Conservation (phyloP, 2,329 filamentous ascomycete genomes). For the Diaporthe destruens region DNA sequence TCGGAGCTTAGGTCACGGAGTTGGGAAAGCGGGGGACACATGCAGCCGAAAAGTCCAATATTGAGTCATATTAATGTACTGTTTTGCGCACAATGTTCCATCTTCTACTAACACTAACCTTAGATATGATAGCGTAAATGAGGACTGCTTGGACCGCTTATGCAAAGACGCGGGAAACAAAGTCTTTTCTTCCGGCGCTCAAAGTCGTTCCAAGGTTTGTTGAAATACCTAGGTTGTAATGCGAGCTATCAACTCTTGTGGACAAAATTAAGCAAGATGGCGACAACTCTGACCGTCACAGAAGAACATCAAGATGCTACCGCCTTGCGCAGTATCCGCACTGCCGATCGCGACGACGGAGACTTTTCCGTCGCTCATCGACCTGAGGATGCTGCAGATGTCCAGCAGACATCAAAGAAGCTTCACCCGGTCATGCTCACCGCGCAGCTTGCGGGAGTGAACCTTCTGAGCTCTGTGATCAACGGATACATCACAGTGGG, state of each 20-base stretch:
- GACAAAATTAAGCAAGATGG: neutral
- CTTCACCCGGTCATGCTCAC: slow-evolving; percentile 29
- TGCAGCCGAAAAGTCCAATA: neutral
- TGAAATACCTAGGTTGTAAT: too few relatives aligned
- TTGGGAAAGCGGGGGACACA: neutral
- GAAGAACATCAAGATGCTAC: slow-evolving; percentile 3
- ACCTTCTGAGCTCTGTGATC: slow-evolving; percentile 47
- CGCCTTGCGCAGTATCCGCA: neutral
- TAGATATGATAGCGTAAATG: neutral
- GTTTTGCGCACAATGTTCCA: neutral
- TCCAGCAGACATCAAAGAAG: neutral
- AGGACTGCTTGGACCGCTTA: neutral
- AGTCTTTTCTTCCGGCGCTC: neutral
- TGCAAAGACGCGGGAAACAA: too few relatives aligned
- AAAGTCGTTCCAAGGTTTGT: too few relatives aligned
- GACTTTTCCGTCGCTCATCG: neutral
- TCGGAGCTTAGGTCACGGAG: neutral
- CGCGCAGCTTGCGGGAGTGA: slow-evolving; percentile 45
- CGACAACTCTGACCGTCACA: neutral
- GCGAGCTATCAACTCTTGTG: neutral
- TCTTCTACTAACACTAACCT: neutral
- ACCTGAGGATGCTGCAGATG: neutral
- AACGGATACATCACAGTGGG: slow-evolving; percentile 55
- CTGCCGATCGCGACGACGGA: neutral
- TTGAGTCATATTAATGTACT: too few relatives aligned